These are phyloP conservation scores for Pezicula rhizophila DNA, from an alignment of 2,329 filamentous ascomycete species.

Conservation along the genomic window DNA sequence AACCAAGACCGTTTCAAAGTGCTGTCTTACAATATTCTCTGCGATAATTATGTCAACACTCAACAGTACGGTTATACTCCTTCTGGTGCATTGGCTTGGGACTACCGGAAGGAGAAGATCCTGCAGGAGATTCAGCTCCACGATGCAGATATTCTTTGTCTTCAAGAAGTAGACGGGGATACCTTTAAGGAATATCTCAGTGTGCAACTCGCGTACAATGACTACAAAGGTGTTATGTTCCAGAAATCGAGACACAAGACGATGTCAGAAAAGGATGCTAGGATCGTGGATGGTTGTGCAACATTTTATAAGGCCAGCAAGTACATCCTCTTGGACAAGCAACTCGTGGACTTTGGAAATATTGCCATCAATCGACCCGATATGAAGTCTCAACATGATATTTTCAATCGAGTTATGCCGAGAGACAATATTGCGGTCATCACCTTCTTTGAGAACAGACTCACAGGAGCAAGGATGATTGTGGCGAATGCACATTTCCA, in stretches of 20 bases:
- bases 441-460: slow-evolving; percentile 85
- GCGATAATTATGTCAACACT: slow-evolving; percentile 84
- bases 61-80: slow-evolving; percentile 88
- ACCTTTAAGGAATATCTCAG: slow-evolving; percentile 89
- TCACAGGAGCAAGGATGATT: slow-evolving; percentile 85
- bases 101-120: slow-evolving; percentile 77
- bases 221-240: slow-evolving; percentile 93
- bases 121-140: slow-evolving; percentile 73
- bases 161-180: slow-evolving; percentile 90
- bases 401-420: slow-evolving; percentile 98
- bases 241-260: slow-evolving; percentile 85
- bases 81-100: slow-evolving; percentile 75
- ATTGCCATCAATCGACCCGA: slow-evolving; percentile 91
- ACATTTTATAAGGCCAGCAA: slow-evolving; percentile 96
- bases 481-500: slow-evolving; percentile 91
- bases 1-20: slow-evolving; percentile 70
- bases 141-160: slow-evolving; percentile 81
- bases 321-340: slow-evolving; percentile 89
- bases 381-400: slow-evolving; percentile 95
- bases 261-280: slow-evolving; percentile 84
- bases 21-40: slow-evolving; percentile 92
- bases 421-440: slow-evolving; percentile 95
- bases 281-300: slow-evolving; percentile 89
- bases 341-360: slow-evolving; percentile 84
- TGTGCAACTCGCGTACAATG: slow-evolving; percentile 75